Conservation (phyloP, 495 filamentous ascomycete genomes). For the Penicillium robsamsonii region DNA sequence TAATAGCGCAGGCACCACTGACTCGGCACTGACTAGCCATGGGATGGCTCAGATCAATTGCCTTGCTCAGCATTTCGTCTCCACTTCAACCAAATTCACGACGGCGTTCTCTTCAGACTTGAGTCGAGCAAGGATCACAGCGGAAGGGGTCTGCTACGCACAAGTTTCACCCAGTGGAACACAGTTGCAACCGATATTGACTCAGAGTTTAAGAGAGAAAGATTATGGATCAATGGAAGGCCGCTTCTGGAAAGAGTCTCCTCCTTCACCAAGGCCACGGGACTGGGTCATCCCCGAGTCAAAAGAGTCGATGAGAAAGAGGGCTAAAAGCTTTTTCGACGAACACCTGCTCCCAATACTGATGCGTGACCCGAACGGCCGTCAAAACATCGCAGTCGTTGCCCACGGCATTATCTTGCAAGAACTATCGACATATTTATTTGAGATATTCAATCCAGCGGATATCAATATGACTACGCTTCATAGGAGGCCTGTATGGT, state of each 20-base stretch:
- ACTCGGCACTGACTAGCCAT: conserved; percentile 79
- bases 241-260: background rate
- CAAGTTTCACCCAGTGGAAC: conserved; percentile 4
- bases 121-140: conserved; percentile 66
- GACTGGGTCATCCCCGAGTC: conserved; percentile 38
- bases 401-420: conserved; percentile 79
- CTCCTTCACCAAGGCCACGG: background rate
- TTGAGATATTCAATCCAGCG: conserved; percentile 49
- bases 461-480: conserved; percentile 13
- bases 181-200: conserved; percentile 16
- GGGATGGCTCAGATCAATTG: conserved; percentile 71
- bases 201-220: conserved; percentile 26
- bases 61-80: conserved; percentile 44
- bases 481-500: conserved; percentile 40
- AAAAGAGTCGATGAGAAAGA: conserved; percentile 56
- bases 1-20: conserved; percentile 69
- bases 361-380: conserved; percentile 22
- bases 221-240: conserved; percentile 32
- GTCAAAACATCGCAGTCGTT: conserved; percentile 59
- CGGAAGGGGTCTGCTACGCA: conserved; percentile 26
- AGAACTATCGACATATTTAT: conserved; percentile 60
- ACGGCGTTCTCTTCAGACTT: conserved; percentile 80
- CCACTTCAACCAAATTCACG: conserved; percentile 45
- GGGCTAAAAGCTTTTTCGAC: conserved; percentile 63
- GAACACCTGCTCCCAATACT: conserved; percentile 58